Conservation (phyloP, 176 grass and related monocot species). For the Avena atlantica region DNA sequence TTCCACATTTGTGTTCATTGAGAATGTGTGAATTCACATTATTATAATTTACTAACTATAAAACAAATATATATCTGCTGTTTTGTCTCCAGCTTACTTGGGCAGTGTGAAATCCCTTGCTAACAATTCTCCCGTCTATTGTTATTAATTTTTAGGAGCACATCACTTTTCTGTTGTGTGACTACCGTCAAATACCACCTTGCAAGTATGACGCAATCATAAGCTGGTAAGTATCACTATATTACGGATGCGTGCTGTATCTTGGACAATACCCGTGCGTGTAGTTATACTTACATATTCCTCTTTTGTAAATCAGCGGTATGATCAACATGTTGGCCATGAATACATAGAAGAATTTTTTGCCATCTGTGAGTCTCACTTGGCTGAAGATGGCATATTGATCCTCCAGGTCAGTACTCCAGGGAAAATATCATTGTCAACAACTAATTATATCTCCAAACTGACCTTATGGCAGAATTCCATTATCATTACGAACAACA, state of each 20-base stretch:
- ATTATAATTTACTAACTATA: background rate
- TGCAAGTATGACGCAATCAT: conserved; percentile 1
- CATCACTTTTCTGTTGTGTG: background rate
- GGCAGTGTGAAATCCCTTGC: background rate
- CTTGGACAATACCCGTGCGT: background rate
- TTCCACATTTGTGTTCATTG: no score
- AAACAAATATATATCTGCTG: background rate
- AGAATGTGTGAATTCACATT: no score
- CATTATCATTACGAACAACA: background rate
- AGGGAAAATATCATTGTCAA: background rate
- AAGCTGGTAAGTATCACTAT: background rate
- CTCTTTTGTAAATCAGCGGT: background rate
- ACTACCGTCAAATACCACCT: conserved; percentile 18
- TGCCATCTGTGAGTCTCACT: background rate
- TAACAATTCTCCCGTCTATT: background rate
- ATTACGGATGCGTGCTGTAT: background rate
- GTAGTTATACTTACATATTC: background rate
- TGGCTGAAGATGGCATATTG: conserved; percentile 2
- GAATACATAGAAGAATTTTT: background rate
- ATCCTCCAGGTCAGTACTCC: background rate
- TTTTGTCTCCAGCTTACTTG: background rate
- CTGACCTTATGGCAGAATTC: background rate
- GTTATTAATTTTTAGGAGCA: background rate
- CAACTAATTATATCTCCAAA: background rate
- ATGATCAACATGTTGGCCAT: conserved; percentile 24